Conservation (phyloP, 2,329 filamentous ascomycete species). For the Colletotrichum sp. region DNA sequence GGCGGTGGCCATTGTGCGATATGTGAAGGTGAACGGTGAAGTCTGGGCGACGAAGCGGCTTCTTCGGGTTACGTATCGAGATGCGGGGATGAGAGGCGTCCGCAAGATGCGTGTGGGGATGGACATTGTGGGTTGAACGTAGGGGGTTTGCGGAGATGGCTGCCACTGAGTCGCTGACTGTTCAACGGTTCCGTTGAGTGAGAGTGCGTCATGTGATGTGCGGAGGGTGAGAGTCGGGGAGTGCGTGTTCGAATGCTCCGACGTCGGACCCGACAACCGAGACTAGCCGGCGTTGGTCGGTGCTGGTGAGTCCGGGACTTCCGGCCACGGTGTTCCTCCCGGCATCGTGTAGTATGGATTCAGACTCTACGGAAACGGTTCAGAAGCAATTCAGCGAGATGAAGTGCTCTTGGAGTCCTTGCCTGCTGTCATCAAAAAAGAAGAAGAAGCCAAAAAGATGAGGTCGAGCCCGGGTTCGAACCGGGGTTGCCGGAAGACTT, state of each 20-base stretch:
- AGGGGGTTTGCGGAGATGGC: not conserved
- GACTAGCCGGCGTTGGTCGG: not conserved
- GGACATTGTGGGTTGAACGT: not conserved
- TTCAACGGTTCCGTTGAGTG: not conserved
- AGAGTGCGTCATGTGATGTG: not conserved
- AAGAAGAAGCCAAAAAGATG: not conserved
- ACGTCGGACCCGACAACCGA: not conserved
- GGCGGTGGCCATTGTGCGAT: slow-evolving; percentile 13
- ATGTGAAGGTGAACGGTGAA: not conserved
- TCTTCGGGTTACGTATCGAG: not conserved
- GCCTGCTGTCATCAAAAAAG: not conserved
- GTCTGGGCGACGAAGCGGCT: not conserved
- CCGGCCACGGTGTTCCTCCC: not conserved
- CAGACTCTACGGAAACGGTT: not conserved
- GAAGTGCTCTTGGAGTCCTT: fast-evolving
- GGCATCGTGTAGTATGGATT: fast-evolving
- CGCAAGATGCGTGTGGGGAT: not conserved
- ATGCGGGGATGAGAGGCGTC: slow-evolving; percentile 2
- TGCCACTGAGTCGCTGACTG: not conserved
- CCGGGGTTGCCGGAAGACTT: slow-evolving; percentile 18
- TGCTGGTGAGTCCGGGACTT: not conserved
- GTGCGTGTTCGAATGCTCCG: not conserved
- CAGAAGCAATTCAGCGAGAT: not conserved
- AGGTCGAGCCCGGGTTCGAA: slow-evolving; percentile 22
- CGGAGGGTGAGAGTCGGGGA: not conserved